Conservation (phyloP, 2,329 filamentous ascomycete genomes). For the Lasiodiplodia theobromae region DNA sequence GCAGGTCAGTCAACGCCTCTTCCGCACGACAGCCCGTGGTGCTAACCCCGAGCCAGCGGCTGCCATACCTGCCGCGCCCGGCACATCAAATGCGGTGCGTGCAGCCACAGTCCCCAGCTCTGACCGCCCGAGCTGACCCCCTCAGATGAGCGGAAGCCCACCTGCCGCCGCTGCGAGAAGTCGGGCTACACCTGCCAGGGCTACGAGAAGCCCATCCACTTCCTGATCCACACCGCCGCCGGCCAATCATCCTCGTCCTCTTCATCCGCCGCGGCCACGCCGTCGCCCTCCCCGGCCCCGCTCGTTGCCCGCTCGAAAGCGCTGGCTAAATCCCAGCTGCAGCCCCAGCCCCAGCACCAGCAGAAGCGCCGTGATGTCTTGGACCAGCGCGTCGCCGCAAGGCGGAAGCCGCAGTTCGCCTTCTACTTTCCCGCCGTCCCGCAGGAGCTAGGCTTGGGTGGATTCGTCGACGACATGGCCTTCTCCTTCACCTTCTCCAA, state of each 20-base stretch:
- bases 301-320: not conserved
- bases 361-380: not conserved
- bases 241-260: conserved; percentile 6
- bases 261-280: not conserved
- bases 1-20: conserved; percentile 18
- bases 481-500: conserved; percentile 33
- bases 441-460: conserved; percentile 29
- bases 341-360: not conserved
- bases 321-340: not conserved
- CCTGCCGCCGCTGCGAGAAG: conserved; percentile 33
- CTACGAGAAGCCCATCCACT: conserved; percentile 32
- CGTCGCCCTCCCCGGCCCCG: not conserved
- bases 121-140: not conserved
- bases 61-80: conserved; percentile 30
- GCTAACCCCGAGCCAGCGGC: conserved; percentile 22
- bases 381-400: not conserved
- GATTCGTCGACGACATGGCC: conserved; percentile 33
- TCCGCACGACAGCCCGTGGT: not conserved
- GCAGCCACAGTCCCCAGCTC: not conserved
- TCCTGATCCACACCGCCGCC: conserved; percentile 29
- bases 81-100: conserved; percentile 31
- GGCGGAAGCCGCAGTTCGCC: conserved; percentile 16
- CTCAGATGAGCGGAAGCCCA: conserved; percentile 33
- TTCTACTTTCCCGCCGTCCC: conserved; percentile 27
- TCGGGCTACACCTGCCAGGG: conserved; percentile 32